phyloP scores from a whole-genome alignment of 2,329 filamentous ascomycete species.

The Monosporascus sp. region DNA sequence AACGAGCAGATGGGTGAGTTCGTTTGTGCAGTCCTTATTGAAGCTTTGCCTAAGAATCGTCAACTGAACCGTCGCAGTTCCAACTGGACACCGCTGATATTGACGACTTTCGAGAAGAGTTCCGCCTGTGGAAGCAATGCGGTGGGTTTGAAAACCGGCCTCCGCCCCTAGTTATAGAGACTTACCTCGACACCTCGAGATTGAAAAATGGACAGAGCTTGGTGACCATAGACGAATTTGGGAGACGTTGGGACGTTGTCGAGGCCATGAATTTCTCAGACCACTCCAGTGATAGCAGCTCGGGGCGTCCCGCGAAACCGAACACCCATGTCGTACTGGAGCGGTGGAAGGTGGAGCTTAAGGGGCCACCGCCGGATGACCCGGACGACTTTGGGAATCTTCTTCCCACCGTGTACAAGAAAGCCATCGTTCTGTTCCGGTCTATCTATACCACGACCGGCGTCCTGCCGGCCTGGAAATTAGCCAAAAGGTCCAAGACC shows the following conservation, averaged over 20 bases:
- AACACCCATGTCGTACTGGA: slow-evolving; percentile 78
- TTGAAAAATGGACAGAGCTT: slow-evolving; percentile 81
- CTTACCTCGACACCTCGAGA: slow-evolving; percentile 75
- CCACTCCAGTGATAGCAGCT: slow-evolving; percentile 43
- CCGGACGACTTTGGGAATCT: slow-evolving; percentile 54
- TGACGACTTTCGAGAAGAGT: slow-evolving; percentile 76
- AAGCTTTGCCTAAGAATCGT: slow-evolving; percentile 7
- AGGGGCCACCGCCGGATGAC: slow-evolving; percentile 47
- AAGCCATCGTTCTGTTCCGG: slow-evolving; percentile 90
- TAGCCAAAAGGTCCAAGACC: slow-evolving; percentile 65
- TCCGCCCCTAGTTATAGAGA: slow-evolving; percentile 81
- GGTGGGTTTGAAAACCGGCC: slow-evolving; percentile 73
- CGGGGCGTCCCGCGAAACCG: slow-evolving; percentile 36
- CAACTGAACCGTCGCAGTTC: slow-evolving; percentile 54
- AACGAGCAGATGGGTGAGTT: slow-evolving; percentile 28
- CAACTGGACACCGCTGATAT: slow-evolving; percentile 93
- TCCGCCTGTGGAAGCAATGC: slow-evolving; percentile 75
- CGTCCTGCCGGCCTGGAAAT: slow-evolving; percentile 81
- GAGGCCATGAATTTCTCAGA: slow-evolving; percentile 69
- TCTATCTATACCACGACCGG: slow-evolving; percentile 79
- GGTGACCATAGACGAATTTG: slow-evolving; percentile 80
- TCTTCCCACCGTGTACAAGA: slow-evolving; percentile 91
- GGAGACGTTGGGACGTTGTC: slow-evolving; percentile 87
- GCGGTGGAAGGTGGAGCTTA: slow-evolving; percentile 83
- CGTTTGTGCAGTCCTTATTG: not conserved